Base-by-base conservation (phyloP, 495 filamentous ascomycete genomes). In the Lophiostoma macrostomum region DNA sequence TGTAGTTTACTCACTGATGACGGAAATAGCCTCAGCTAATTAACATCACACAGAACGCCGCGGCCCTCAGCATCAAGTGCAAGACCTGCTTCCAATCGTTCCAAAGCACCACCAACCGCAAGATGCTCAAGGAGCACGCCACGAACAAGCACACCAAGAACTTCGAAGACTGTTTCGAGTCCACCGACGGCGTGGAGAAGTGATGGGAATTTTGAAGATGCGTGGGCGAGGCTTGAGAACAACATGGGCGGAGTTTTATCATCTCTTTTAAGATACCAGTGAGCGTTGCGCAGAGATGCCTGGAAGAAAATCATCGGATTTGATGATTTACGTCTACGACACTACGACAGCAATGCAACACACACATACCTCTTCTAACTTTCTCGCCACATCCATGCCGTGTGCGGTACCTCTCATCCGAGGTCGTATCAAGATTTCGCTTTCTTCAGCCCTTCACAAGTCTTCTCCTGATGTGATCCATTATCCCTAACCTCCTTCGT, bases 31-130 rank as follows among this genome's bases (percentile, higher is more conserved):
- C 18, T 22, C 10, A 11, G 16, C 39, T 19, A 5, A 11, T 22
- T 42, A 4, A 7, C 34, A 6, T 18, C 28, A 5, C 14, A n/a
- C 39, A 60, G 56, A 60, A 60, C 50, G 56, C 43, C 28, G 56
- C 56, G 0, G 56, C 56, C 36, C 56, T 45, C 20, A 60, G 25
- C 14, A 50, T 60, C 50, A 60, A 60, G 37, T 60, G 56, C 56
- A 60, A 60, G 49, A 60, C 50, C 2, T 60, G 56, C 49, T 60
- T 60, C 56, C 56, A 60, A 38, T 37, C 49, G 16, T 60, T 60
- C 56, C 56, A 60, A 37, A 49, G 49, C 42, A 60, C 56, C 49
- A 60, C 56, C 10, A 60, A 41, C 44, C 56, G 56, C 42, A 60
- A 53, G 16, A 54, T 60, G 56, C 50, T 60, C 7, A 28, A n/a